Evolutionary conservation across 345 rosid genomes (phyloP).

Genomic region (Anacardium occidentale): DNA sequence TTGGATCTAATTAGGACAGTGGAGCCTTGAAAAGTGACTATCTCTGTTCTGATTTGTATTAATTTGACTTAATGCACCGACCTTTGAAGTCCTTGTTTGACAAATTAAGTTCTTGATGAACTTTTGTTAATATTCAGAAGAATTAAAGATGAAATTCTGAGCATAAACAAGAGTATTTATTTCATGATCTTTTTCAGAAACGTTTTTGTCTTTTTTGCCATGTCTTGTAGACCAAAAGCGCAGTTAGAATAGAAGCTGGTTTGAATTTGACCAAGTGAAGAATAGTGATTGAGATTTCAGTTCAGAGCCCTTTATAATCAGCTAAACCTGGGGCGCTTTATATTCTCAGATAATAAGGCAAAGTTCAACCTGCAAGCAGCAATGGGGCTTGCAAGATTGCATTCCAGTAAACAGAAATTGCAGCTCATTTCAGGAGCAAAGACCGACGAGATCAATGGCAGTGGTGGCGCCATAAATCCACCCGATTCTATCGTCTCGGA

Average conservation of each 20-base stretch:
- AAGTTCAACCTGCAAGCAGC: constrained; percentile 21
- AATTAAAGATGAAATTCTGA: not conserved
- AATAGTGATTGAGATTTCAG: too few species aligned
- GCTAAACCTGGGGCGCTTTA: too few species aligned
- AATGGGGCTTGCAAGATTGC: constrained; percentile 34
- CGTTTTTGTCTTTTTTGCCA: too few species aligned
- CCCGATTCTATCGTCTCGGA: constrained; percentile 13
- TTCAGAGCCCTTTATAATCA: too few species aligned
- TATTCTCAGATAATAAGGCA: constrained; percentile 12
- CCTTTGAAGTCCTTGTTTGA: constrained; percentile 1
- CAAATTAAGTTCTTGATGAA: not conserved
- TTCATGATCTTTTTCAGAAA: too few species aligned
- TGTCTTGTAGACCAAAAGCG: too few species aligned
- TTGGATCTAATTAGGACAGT: constrained; percentile 8
- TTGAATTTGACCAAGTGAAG: too few species aligned
- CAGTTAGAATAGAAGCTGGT: too few species aligned
- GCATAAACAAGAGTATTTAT: too few species aligned
- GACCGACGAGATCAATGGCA: not conserved
- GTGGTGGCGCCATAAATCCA: not conserved
- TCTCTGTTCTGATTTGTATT: not conserved
- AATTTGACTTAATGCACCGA: not conserved
- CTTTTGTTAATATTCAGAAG: not conserved
- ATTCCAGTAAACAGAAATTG: constrained; percentile 25
- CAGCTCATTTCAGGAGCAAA: constrained; percentile 7
- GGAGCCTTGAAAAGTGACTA: constrained; percentile 15